phyloP scores from a whole-genome alignment of 768 basidiomycete genomes.

The Kwoniella newhampshirensis region DNA sequence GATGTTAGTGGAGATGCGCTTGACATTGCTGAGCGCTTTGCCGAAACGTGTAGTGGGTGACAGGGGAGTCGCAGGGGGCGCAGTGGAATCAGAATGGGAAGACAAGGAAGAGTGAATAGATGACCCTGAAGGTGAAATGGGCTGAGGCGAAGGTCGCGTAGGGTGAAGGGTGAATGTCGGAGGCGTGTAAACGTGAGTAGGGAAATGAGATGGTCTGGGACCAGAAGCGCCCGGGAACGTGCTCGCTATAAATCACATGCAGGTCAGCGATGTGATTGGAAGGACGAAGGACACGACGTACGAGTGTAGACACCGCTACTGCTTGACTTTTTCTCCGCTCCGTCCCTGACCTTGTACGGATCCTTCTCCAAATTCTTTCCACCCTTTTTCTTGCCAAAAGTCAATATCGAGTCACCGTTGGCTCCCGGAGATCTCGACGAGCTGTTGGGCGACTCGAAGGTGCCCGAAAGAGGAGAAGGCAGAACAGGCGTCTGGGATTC shows the following conservation, averaged over 20 bases:
- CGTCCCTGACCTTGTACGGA: slow-evolving; percentile 23
- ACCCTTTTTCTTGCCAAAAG: slow-evolving; percentile 9
- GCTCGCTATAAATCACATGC: slow-evolving; percentile 4
- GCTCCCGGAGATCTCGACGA: not conserved
- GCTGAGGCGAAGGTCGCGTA: not conserved
- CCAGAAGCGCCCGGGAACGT: slow-evolving; percentile 29
- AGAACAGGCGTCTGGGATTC: not conserved
- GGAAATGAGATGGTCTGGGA: slow-evolving; percentile 27
- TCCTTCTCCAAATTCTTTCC: slow-evolving; percentile 11
- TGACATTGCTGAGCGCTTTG: slow-evolving; percentile 12
- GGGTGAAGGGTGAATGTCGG: slow-evolving; percentile 21
- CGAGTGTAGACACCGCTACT: slow-evolving; percentile 31
- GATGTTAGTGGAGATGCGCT: slow-evolving; percentile 10
- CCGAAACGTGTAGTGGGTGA: slow-evolving; percentile 16
- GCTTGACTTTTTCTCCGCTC: slow-evolving; percentile 6
- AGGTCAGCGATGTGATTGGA: not conserved
- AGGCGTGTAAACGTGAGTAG: slow-evolving; percentile 25
- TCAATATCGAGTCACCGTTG: slow-evolving; percentile 3
- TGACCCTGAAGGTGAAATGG: slow-evolving; percentile 15
- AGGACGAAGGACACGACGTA: slow-evolving; percentile 2
- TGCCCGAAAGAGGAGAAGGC: not conserved
- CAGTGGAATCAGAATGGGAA: slow-evolving; percentile 18
- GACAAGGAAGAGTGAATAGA: slow-evolving; percentile 17
- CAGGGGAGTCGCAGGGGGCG: slow-evolving; percentile 18
- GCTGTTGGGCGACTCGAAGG: not conserved